phyloP scores from a whole-genome alignment of 2,329 filamentous ascomycete species.

The Arthrobotrys pseudoclavata region DNA sequence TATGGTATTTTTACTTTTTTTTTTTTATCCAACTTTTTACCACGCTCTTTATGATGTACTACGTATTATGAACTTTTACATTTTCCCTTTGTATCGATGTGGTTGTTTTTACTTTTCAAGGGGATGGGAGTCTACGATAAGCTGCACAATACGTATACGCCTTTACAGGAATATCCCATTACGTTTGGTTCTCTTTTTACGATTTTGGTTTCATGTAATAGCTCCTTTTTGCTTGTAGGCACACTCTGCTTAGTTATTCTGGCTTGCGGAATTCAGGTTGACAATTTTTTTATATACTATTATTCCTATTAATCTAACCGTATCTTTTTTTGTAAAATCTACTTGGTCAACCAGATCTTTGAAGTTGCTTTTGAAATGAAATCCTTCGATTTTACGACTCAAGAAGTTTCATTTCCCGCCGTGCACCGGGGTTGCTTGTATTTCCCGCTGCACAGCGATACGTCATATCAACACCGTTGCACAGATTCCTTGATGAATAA shows the following conservation, averaged over 20 bases:
- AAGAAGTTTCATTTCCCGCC: neutral
- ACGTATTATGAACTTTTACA: neutral
- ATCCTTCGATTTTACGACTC: neutral
- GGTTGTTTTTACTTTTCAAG: neutral
- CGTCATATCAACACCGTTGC: neutral
- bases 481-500: neutral
- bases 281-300: neutral
- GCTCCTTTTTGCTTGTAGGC: conserved; percentile 9
- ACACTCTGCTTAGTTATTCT: neutral
- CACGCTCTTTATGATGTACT: conserved; percentile 28
- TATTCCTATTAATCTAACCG: neutral
- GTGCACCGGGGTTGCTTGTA: neutral
- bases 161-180: conserved; percentile 6
- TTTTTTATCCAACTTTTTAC: conserved; percentile 46
- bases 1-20: conserved; percentile 57
- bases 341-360: too few species aligned
- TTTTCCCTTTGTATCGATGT: conserved; percentile 32
- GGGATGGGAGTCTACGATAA: conserved; percentile 34
- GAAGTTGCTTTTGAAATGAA: neutral
- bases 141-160: conserved; percentile 24
- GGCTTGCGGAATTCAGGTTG: conserved; percentile 17
- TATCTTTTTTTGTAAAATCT: neutral
- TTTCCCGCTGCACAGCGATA: neutral
- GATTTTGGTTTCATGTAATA: conserved; percentile 49
- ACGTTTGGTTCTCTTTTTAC: conserved; percentile 11